Evolutionary conservation across 177 flowering plant genomes (phyloP).

Genomic region (Vitis hybrid): DNA sequence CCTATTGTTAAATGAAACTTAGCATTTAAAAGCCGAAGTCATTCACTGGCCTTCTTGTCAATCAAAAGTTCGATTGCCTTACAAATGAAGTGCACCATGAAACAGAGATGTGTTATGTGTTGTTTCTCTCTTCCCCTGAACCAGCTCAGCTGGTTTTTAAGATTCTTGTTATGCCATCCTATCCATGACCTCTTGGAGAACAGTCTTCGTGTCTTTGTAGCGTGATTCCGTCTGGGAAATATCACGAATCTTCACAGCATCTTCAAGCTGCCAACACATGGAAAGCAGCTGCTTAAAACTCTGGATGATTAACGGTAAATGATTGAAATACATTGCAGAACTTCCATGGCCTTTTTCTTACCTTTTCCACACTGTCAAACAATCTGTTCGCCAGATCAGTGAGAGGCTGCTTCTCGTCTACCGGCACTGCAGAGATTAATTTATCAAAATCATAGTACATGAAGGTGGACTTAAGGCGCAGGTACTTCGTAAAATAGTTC

Average conservation of each 20-base stretch:
- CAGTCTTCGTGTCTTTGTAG: conserved; percentile 49
- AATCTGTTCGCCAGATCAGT: conserved; percentile 70
- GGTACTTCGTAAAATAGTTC: conserved; percentile 61
- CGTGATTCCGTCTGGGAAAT: conserved; percentile 42
- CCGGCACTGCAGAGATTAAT: conserved; percentile 74
- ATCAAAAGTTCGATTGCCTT: too few species aligned
- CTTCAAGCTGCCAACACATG: conserved; percentile 62
- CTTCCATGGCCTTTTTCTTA: conserved; percentile 6
- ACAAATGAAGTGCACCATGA: too few species aligned
- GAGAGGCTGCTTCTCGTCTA: conserved; percentile 62
- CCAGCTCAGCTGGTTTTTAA: neutral
- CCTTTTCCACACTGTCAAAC: conserved; percentile 81
- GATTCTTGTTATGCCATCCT: conserved; percentile 40
- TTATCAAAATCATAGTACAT: conserved; percentile 92
- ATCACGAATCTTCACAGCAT: conserved; percentile 47
- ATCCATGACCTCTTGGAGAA: conserved; percentile 73
- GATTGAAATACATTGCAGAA: too few species aligned
- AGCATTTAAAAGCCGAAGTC: too few species aligned
- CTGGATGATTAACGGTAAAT: too few species aligned
- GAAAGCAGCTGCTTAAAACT: neutral
- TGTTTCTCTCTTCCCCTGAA: neutral
- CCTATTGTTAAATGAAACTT: too few species aligned
- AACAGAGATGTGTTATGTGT: too few species aligned
- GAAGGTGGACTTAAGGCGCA: conserved; percentile 64
- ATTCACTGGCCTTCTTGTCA: too few species aligned